These are phyloP conservation scores for Neopestalotiopsis rosae DNA, from an alignment of 2,329 filamentous ascomycete genomes.

Conservation along the genomic window DNA sequence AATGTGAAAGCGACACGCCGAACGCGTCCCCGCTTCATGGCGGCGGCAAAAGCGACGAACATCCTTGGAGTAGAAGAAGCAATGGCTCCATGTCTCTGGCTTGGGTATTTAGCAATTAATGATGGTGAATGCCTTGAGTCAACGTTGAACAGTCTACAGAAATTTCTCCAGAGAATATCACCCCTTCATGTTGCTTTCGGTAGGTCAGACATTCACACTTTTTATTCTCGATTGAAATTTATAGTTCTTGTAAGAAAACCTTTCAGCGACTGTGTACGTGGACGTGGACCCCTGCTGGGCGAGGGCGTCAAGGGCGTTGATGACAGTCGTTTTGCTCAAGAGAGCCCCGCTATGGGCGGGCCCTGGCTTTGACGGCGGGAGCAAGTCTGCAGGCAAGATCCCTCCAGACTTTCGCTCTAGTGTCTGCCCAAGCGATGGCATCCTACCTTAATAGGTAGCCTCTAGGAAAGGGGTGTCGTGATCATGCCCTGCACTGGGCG, in stretches of 20 bases:
- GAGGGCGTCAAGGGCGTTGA: background rate
- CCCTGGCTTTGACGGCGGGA: background rate
- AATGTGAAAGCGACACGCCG: background rate
- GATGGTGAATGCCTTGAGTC: too few species aligned
- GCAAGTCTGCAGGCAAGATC: background rate
- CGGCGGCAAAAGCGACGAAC: background rate
- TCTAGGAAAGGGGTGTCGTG: background rate
- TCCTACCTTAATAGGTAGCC: background rate
- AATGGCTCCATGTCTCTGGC: background rate
- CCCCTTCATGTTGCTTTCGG: too few species aligned
- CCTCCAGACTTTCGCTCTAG: background rate
- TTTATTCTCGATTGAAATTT: too few species aligned
- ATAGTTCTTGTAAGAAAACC: too few species aligned
- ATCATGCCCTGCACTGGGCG: background rate
- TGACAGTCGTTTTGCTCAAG: background rate
- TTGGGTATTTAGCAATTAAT: too few species aligned
- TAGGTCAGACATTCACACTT: too few species aligned
- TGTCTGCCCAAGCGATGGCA: background rate
- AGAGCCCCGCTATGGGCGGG: background rate
- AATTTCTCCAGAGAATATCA: too few species aligned
- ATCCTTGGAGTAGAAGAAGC: background rate
- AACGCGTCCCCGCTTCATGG: background rate
- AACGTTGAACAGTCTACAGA: too few species aligned
- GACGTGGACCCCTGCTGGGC: background rate
- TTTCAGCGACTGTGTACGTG: background rate